phyloP scores from a whole-genome alignment of 78 protist genomes.

The Creolimax fragrantissima region DNA sequence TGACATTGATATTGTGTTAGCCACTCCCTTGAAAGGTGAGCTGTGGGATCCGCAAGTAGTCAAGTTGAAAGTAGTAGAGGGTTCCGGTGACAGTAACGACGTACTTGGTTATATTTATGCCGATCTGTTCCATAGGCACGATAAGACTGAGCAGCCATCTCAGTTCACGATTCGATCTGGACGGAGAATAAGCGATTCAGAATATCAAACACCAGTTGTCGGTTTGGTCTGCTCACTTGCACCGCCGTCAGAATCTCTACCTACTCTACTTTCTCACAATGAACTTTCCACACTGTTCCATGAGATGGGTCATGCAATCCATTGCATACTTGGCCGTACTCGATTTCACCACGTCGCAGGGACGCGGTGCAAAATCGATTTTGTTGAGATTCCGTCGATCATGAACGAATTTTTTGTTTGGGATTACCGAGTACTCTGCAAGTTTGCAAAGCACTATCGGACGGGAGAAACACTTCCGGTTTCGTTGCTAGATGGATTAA shows the following conservation, averaged over 20 bases:
- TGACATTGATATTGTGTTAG: neutral
- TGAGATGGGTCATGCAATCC: conserved; percentile 39
- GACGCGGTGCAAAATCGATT: conserved; percentile 18
- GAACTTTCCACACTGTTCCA: conserved; percentile 28
- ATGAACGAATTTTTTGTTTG: conserved; percentile 32
- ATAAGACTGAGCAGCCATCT: neutral
- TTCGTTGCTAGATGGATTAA: neutral
- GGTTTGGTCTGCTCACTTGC: neutral
- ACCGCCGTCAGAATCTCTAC: neutral
- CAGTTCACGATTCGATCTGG: conserved; percentile 7
- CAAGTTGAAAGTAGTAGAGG: neutral
- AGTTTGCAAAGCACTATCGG: conserved; percentile 1
- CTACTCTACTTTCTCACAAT: neutral
- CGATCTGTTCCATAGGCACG: neutral
- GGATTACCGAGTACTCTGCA: conserved; percentile 24
- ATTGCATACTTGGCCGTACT: neutral
- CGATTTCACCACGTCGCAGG: conserved; percentile 14
- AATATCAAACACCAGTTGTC: neutral
- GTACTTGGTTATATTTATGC: neutral
- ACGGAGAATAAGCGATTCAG: neutral
- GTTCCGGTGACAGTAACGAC: neutral
- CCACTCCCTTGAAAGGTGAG: neutral
- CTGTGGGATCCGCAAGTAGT: neutral
- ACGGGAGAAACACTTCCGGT: conserved; percentile 2
- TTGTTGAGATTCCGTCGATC: conserved; percentile 27